Evolutionary conservation across 192 early-diverging fungal genomes (phyloP).

Genomic region (Umbelopsis sp.): DNA sequence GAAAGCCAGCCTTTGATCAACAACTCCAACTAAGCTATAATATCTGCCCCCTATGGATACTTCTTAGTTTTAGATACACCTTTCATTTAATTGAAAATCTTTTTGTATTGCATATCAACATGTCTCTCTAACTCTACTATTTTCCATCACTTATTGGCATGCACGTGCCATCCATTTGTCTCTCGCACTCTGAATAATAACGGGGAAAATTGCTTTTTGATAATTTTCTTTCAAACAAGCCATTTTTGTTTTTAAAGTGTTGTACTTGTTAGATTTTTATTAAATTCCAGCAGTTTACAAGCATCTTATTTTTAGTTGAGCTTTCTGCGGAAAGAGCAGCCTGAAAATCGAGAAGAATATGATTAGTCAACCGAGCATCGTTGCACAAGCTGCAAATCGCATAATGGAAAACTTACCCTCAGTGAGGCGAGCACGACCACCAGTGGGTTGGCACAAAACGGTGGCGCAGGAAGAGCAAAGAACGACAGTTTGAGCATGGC

Average conservation of each 20-base stretch:
- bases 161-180: no score
- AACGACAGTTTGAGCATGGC: constrained; percentile 99
- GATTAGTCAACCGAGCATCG: no score
- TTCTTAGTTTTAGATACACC: not conserved
- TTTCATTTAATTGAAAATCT: no score
- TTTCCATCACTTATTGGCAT: no score
- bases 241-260: not conserved
- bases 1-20: constrained; percentile 13
- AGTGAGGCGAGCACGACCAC: constrained; percentile 96
- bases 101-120: no score
- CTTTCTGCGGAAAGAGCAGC: constrained; percentile 47
- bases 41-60: not conserved
- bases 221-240: not conserved
- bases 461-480: constrained; percentile 94
- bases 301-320: constrained; percentile 37
- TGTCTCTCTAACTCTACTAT: no score
- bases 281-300: constrained; percentile 19
- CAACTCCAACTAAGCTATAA: not conserved
- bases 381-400: no score
- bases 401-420: constrained; percentile 63
- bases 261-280: constrained; percentile 19
- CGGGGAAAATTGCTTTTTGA: no score
- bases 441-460: constrained; percentile 99
- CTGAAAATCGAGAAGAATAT: not conserved
- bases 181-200: no score